Conservation (phyloP, 176 grass and related monocot species). For the Oryza longistaminata region DNA sequence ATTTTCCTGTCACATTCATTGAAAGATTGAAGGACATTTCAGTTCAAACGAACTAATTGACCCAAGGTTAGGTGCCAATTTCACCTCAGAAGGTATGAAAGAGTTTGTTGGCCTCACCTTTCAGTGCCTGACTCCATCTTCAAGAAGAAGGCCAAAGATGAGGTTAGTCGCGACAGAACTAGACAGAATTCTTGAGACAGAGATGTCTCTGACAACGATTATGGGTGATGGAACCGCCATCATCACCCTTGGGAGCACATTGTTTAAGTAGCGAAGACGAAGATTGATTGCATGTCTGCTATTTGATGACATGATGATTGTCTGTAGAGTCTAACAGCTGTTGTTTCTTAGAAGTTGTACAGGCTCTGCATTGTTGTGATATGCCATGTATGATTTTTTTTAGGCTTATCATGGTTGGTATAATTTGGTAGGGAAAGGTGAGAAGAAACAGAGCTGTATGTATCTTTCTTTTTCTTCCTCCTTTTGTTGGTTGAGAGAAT, state of each 20-base stretch:
- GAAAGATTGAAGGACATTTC: slow-evolving; percentile 71
- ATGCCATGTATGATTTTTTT: slow-evolving; percentile 60
- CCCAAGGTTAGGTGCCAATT: slow-evolving; percentile 69
- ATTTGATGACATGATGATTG: slow-evolving; percentile 61
- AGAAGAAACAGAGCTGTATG: slow-evolving; percentile 46
- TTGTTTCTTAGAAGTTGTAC: slow-evolving; percentile 48
- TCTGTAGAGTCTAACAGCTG: slow-evolving; percentile 40
- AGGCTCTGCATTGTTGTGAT: slow-evolving; percentile 41
- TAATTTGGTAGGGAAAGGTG: slow-evolving; percentile 43
- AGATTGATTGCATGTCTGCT: slow-evolving; percentile 57
- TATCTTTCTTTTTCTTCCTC: slow-evolving; percentile 46
- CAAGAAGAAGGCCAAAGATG: slow-evolving; percentile 74
- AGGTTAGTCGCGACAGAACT: slow-evolving; percentile 56
- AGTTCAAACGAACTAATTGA: slow-evolving; percentile 74
- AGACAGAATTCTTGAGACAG: slow-evolving; percentile 79
- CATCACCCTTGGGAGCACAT: slow-evolving; percentile 89
- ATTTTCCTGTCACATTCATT: slow-evolving; percentile 40
- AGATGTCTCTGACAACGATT: slow-evolving; percentile 86
- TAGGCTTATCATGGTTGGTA: slow-evolving; percentile 53
- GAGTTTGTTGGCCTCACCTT: slow-evolving; percentile 68
- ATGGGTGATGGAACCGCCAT: slow-evolving; percentile 95
- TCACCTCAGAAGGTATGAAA: slow-evolving; percentile 89
- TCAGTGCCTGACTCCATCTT: slow-evolving; percentile 73
- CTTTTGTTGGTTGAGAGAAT: slow-evolving; percentile 7
- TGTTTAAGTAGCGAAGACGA: slow-evolving; percentile 68